These are phyloP conservation scores for Cephaloascus albidus DNA, from an alignment of 805 yeast species.

Conservation along the genomic window DNA sequence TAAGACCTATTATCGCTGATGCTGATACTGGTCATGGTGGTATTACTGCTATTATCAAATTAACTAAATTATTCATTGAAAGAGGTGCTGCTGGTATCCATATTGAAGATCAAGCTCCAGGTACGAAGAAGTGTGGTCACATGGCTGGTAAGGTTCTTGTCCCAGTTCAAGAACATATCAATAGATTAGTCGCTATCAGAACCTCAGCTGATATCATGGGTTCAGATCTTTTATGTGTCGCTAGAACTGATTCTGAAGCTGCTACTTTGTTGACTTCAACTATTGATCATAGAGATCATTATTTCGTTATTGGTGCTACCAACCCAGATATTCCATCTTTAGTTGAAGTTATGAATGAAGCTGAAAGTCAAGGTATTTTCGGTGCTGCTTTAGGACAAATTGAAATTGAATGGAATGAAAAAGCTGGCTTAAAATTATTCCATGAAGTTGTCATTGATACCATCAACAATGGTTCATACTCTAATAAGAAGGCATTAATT, in stretches of 20 bases:
- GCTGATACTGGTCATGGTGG: slow-evolving; percentile 99
- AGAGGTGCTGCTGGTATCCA: slow-evolving; percentile 99
- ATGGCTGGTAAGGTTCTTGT: slow-evolving; percentile 98
- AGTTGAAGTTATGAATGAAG: slow-evolving; percentile 69
- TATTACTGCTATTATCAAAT: slow-evolving; percentile 88
- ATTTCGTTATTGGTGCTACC: slow-evolving; percentile 83
- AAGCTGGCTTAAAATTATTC: slow-evolving; percentile 82
- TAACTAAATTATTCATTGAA: slow-evolving; percentile 93
- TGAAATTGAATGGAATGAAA: slow-evolving; percentile 74
- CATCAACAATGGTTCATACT: slow-evolving; percentile 49
- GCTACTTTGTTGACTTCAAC: slow-evolving; percentile 92
- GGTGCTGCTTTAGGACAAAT: slow-evolving; percentile 64
- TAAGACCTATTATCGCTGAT: slow-evolving; percentile 94
- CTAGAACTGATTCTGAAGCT: slow-evolving; percentile 97
- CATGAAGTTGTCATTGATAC: slow-evolving; percentile 86
- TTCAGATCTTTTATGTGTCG: slow-evolving; percentile 76
- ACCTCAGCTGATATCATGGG: slow-evolving; percentile 93
- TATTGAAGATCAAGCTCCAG: slow-evolving; percentile 98
- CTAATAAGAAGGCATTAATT: slow-evolving; percentile 57
- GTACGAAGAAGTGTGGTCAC: slow-evolving; percentile 97
- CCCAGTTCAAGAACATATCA: slow-evolving; percentile 96
- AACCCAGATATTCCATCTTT: slow-evolving; percentile 73
- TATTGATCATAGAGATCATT: slow-evolving; percentile 91
- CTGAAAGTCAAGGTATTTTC: slow-evolving; percentile 64
- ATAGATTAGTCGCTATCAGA: slow-evolving; percentile 87